Conservation (phyloP, 2,329 filamentous ascomycete species). For the Zalaria obscura region DNA sequence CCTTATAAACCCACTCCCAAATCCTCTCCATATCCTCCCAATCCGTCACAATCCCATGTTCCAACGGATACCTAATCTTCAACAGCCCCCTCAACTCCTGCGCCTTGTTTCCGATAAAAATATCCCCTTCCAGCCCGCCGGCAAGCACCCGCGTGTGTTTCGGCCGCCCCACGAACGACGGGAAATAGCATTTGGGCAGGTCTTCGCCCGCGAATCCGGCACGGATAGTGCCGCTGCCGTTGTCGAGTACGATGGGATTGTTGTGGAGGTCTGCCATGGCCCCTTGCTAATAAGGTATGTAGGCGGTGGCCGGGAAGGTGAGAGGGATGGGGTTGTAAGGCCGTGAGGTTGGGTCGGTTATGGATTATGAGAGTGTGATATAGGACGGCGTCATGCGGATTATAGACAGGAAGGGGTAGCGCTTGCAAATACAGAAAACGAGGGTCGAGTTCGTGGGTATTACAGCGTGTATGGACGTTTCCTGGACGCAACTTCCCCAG, state of each 20-base stretch:
- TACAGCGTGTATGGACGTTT: no score
- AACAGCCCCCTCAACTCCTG: constrained; percentile 81
- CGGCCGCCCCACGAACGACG: constrained; percentile 88
- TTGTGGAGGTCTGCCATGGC: constrained; percentile 72
- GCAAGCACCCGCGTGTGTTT: constrained; percentile 92
- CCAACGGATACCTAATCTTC: constrained; percentile 90
- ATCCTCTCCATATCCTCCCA: constrained; percentile 99
- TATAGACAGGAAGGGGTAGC: no score
- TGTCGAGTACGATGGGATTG: constrained; percentile 96
- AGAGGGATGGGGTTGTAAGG: background rate
- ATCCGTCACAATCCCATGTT: constrained; percentile 99
- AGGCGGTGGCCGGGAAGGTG: background rate
- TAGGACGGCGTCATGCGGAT: no score
- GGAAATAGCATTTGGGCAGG: constrained; percentile 90
- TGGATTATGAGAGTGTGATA: background rate
- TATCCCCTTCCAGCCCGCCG: constrained; percentile 90
- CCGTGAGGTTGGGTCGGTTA: no score
- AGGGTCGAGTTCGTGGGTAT: no score
- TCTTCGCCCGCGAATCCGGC: constrained; percentile 96
- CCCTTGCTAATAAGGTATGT: constrained; percentile 1
- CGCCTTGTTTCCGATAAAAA: constrained; percentile 89
- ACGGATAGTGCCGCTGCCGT: constrained; percentile 93
- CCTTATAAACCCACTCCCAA: constrained; percentile 95
- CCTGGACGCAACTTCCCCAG: no score
- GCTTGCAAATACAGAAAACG: no score